phyloP scores from a whole-genome alignment of 192 early-diverging fungal species.

The Obelidium mucronatum region DNA sequence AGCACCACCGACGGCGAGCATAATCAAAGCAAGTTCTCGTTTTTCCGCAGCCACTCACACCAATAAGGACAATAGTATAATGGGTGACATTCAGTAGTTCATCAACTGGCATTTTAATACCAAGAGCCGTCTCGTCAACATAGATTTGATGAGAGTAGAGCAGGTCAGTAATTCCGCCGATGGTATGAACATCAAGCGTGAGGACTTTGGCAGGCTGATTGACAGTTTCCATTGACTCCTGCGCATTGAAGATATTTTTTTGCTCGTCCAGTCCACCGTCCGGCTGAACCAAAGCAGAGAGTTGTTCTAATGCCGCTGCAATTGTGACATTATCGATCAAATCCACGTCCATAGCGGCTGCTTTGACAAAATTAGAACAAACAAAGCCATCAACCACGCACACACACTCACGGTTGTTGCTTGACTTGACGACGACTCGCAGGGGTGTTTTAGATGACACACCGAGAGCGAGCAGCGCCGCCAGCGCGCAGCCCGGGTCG shows the following conservation, averaged over 20 bases:
- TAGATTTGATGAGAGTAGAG: conserved; percentile 27
- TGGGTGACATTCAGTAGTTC: conserved; percentile 14
- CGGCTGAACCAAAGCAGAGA: background rate
- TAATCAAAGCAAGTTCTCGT: conserved; percentile 23
- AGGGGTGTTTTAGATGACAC: no score
- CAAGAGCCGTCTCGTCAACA: conserved; percentile 13
- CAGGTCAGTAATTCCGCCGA: conserved; percentile 19
- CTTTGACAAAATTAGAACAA: no score
- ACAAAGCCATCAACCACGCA: no score
- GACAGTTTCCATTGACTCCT: background rate
- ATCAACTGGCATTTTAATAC: conserved; percentile 27
- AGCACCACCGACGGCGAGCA: conserved; percentile 6
- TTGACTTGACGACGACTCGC: no score
- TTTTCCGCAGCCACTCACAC: conserved; percentile 22
- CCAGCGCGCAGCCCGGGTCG: no score
- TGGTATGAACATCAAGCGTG: conserved; percentile 1
- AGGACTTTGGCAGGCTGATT: conserved; percentile 19
- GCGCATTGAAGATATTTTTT: conserved; percentile 14
- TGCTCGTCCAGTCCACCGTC: background rate
- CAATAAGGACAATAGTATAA: conserved; percentile 19
- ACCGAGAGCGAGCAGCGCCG: no score
- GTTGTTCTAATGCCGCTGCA: conserved; percentile 8
- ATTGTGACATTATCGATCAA: no score
- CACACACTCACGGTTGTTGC: no score
- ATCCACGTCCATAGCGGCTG: no score